Evolutionary conservation across 1,139 yeast genomes (phyloP).

Genomic region (Nakaseomyces sp.): DNA sequence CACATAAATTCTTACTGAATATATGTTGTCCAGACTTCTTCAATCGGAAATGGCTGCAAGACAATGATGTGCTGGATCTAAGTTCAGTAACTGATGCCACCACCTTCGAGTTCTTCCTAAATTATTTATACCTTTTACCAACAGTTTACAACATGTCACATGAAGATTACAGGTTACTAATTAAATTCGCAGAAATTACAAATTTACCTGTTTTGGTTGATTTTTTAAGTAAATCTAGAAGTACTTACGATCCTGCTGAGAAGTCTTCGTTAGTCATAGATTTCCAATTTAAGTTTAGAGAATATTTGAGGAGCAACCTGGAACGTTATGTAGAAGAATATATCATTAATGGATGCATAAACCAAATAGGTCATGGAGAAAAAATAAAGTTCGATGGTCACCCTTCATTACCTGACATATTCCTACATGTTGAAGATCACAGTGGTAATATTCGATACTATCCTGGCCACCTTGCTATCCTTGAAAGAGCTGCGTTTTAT

Average conservation of each 20-base stretch:
- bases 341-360: slow-evolving; percentile 32
- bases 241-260: slow-evolving; percentile 27
- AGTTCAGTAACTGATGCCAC: slow-evolving; percentile 28
- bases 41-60: background rate
- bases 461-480: slow-evolving; percentile 56
- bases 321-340: slow-evolving; percentile 34
- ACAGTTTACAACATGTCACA: slow-evolving; percentile 32
- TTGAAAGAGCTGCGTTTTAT: slow-evolving; percentile 56
- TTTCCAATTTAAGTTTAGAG: slow-evolving; percentile 39
- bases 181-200: slow-evolving; percentile 33
- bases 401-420: slow-evolving; percentile 41
- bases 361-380: slow-evolving; percentile 16
- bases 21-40: slow-evolving; percentile 23
- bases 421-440: slow-evolving; percentile 35
- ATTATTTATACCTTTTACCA: slow-evolving; percentile 46
- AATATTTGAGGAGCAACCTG: slow-evolving; percentile 41
- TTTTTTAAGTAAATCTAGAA: slow-evolving; percentile 27
- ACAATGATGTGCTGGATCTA: background rate
- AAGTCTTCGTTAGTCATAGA: slow-evolving; percentile 40
- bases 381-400: background rate
- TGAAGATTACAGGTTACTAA: slow-evolving; percentile 30
- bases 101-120: slow-evolving; percentile 32
- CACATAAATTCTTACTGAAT: slow-evolving; percentile 35
- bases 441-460: slow-evolving; percentile 33
- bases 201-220: slow-evolving; percentile 35